phyloP scores from a whole-genome alignment of 1,139 yeast genomes.

The Taphrina pruni region DNA sequence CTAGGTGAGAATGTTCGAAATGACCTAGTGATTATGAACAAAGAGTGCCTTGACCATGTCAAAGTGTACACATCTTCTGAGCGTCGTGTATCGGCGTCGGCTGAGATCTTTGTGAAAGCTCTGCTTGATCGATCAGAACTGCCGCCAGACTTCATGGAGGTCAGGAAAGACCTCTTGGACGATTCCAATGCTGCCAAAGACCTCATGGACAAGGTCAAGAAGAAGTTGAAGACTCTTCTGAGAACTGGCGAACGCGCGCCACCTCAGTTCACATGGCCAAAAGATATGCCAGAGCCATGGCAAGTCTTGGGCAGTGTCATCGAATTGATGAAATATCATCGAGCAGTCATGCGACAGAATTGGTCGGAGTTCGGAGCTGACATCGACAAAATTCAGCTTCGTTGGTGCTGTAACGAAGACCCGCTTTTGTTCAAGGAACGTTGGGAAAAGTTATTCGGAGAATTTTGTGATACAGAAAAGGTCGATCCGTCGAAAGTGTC shows the following conservation, averaged over 20 bases:
- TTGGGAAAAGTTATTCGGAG: conserved; percentile 96
- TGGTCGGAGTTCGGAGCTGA: conserved; percentile 63
- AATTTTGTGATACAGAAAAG: conserved; percentile 89
- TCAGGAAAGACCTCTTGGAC: conserved; percentile 88
- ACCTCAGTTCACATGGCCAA: conserved; percentile 99
- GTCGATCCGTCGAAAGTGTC: conserved; percentile 97
- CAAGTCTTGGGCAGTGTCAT: conserved; percentile 91
- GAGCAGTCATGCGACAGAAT: conserved; percentile 80
- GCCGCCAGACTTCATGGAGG: conserved; percentile 78
- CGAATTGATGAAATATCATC: conserved; percentile 92
- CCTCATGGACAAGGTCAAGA: conserved; percentile 95
- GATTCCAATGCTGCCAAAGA: conserved; percentile 99
- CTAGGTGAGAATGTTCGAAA: conserved; percentile 95
- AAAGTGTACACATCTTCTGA: conserved; percentile 91
- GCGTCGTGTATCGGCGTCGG: conserved; percentile 88
- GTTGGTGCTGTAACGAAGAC: conserved; percentile 98
- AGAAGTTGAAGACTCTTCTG: conserved; percentile 88
- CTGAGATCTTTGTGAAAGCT: conserved; percentile 84
- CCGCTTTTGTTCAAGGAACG: conserved; percentile 87
- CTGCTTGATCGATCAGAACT: conserved; percentile 74
- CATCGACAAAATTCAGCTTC: conserved; percentile 69
- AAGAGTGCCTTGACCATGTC: conserved; percentile 81
- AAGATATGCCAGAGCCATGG: conserved; percentile 96
- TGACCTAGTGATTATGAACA: conserved; percentile 82
- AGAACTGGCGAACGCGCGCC: conserved; percentile 98